Evolutionary conservation across 1,139 yeast genomes (phyloP), one percentile per base, ranked within the genome.

Genomic region (Candida labiduridarum): DNA sequence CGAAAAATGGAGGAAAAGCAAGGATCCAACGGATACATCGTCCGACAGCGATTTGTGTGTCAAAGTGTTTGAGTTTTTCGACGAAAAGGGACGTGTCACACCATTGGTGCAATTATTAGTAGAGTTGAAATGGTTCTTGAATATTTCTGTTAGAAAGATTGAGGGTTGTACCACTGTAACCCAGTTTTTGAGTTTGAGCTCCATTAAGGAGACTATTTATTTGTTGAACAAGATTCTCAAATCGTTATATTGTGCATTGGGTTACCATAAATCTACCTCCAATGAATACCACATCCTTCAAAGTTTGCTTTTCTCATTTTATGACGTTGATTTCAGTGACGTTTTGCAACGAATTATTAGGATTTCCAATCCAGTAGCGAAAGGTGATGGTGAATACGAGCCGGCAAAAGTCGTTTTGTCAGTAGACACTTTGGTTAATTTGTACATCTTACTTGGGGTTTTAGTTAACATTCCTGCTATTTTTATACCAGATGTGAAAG

Each of bases 141-240:
- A 56, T 3, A 51, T 52, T 9, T 50, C 64, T 1, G 45, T 68
- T 7, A 51, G 53, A 0, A 49, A 48, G 9, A 61, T 65, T 4
- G 64, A 60, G 36, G 31, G 46, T 3, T 54, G 64, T 0, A 47
- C 49, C 3, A 50, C 52, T 11, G 56, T 34, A 3, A 25, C 59
- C 1, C 58, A 58, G 16, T 61, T 62, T 48, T 47, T 53, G 4
- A 53, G 59, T 34, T 59, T 70, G 47, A 42, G 49, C 0, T 56
- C 66, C n/a, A 56, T 70, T 11, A 70, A 69, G 48, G 74, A 71
- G 41, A 52, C 62, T 3, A 59, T 74, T 8, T 56, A 57, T 22
- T 56, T 71, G 46, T 45, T 72, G 12, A 61, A 60, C 40, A 69
- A 65, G 30, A 64, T 66, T n/a, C 58, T 69, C 46, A 58, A 58